These are phyloP conservation scores for Lantana camara DNA, from an alignment of 257 asterid genomes.

Conservation along the genomic window DNA sequence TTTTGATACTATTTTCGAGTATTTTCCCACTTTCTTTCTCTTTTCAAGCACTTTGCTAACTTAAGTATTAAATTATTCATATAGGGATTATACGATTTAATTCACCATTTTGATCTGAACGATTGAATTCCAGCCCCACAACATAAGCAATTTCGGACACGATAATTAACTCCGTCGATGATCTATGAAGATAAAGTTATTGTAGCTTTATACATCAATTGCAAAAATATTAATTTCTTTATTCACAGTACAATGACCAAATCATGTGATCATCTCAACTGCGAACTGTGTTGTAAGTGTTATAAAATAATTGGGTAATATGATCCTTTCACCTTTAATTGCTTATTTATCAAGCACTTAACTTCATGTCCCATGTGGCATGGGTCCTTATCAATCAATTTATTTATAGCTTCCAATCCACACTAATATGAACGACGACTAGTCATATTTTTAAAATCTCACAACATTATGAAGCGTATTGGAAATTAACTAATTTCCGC, in stretches of 20 bases:
- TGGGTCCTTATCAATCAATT: constrained; percentile 12
- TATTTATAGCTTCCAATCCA: not conserved
- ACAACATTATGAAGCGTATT: not conserved
- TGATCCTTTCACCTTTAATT: constrained; percentile 13
- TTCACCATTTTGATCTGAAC: too few relatives aligned
- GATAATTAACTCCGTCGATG: too few relatives aligned
- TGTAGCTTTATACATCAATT: too few relatives aligned
- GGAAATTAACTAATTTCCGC: too few relatives aligned
- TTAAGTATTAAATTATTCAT: too few relatives aligned
- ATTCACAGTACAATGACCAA: not conserved
- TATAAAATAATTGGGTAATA: not conserved
- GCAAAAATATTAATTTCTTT: not conserved
- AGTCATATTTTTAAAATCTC: not conserved
- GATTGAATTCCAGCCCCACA: too few relatives aligned
- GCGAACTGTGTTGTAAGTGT: not conserved
- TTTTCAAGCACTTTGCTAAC: too few relatives aligned
- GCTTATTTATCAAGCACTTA: constrained; percentile 27
- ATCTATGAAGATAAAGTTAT: too few relatives aligned
- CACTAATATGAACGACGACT: not conserved
- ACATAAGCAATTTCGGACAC: too few relatives aligned
- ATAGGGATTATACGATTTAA: too few relatives aligned
- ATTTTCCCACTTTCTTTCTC: too few relatives aligned
- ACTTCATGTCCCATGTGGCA: constrained; percentile 19
- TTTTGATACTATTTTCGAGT: too few relatives aligned
- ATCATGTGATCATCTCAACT: constrained; percentile 4